Base-by-base conservation (phyloP, 164 flowering plant genomes). In the Vitis rupestris region DNA sequence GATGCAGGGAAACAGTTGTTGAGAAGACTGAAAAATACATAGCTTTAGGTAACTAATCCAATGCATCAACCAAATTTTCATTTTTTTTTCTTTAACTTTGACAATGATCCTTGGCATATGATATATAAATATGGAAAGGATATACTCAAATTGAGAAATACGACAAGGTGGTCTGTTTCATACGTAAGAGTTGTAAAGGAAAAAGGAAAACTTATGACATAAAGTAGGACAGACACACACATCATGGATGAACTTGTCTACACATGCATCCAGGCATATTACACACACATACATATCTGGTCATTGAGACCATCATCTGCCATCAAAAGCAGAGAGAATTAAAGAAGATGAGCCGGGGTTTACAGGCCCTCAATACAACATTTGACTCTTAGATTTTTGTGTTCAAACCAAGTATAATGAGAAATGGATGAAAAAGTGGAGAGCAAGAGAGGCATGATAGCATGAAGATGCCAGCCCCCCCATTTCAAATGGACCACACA, bases 391-490 rank as follows among this genome's bases (percentile, higher is more conserved):
- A 60, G 59, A 49, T 48, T 12, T 61, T 47, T 59, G 60, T 59
- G 70, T 71, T 70, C 70, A 74, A 74, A 61, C 15, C 30, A 59
- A 37, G 55, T 58, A 74, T 71, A 16, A 71, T 78, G 75, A 75
- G 54, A 11, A 37, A 71, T 61, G 64, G 31, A 57, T 23, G 50
- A 68, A 59, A 55, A 71, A 9, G 66, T 44, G 63, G 15, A 12
- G 44, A 11, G 23, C 37, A 37, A 48, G 53, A 50, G 54, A 9
- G 44, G n/a, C n/a, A 11, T 11, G 56, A 12, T 13, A 4, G 4
- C 3, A 53, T 13, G 16, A 11, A 53, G 15, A 53, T 11, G 56
- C 14, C 50, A 37, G 4, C 44, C 44, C 17, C 50, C 52, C n/a
- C 53, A 68, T 58, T 13, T 50, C 44, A 49, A n/a, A 19, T 60